Base-by-base conservation (phyloP, 78 protist species). In the Monosiga brevicollis region DNA sequence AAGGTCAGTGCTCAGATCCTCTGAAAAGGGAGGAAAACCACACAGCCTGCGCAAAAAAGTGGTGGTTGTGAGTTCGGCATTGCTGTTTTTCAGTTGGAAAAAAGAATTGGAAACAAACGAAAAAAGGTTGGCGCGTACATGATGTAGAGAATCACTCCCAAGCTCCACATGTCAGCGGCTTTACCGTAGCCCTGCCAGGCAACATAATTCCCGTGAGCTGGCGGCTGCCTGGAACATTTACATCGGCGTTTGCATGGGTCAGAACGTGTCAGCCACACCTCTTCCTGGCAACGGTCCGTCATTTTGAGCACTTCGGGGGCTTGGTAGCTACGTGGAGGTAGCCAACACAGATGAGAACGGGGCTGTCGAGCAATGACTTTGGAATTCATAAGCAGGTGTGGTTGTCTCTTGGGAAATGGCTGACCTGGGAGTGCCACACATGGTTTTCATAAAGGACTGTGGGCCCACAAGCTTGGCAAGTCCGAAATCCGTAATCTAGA, bases 81-180 rank as follows among this genome's bases (percentile, higher is more conserved):
- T n/a, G n/a, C n/a, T n/a, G n/a, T n/a, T n/a, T n/a, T n/a, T n/a
- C n/a, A n/a, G n/a, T n/a, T n/a, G n/a, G n/a, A n/a, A n/a, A n/a
- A n/a, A n/a, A n/a, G n/a, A n/a, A n/a, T n/a, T n/a, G n/a, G n/a
- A n/a, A n/a, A n/a, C n/a, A n/a, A n/a, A n/a, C n/a, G n/a, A n/a
- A n/a, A n/a, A n/a, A n/a, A n/a, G n/a, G n/a, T n/a, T n/a, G n/a
- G n/a, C n/a, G n/a, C n/a, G n/a, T n/a, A n/a, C n/a, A n/a, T n/a
- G n/a, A 84, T 43, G 71, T 38, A 88, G 37, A 84, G 39, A 39
- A 88, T 80, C 35, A 88, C 87, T 0, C 91, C 91, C 32, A 88
- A 32, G 11, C 81, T 70, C 91, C 91, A 88, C 35, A 79, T 1
- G 82, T 88, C 91, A 36, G 76, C 86, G 32, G 76, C 78, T 6